Percentiles rank a stretch among this genome's conserved stretches.
Evolutionary conservation across 495 filamentous ascomycete species (phyloP).

Genomic region (Penicillium cosmopolitanum): DNA sequence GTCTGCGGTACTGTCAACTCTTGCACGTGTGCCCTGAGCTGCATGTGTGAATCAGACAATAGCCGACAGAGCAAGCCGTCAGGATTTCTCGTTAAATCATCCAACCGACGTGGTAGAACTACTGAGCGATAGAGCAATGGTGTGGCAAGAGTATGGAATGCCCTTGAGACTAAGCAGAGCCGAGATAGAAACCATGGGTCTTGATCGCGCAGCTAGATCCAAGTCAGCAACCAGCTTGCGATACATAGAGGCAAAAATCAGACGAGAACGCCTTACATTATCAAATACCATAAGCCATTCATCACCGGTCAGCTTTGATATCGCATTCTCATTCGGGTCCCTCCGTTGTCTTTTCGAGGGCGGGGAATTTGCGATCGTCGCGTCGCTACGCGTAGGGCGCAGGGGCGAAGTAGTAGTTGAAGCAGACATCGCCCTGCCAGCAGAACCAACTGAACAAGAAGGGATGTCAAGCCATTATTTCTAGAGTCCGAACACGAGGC

Average conservation of each 20-base stretch:
- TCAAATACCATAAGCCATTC: neutral
- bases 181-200: neutral
- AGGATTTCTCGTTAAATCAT: neutral
- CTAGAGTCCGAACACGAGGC: no score
- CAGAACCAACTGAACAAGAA: neutral
- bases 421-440: neutral
- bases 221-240: neutral
- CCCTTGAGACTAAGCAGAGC: slow-evolving; percentile 1
- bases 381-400: neutral
- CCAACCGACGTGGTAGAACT: neutral
- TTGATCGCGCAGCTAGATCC: slow-evolving; percentile 3
- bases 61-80: neutral
- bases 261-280: neutral
- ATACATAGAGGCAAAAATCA: neutral
- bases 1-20: slow-evolving; percentile 1
- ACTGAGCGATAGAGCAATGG: slow-evolving; percentile 3
- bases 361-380: neutral
- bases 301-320: neutral
- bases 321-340: neutral
- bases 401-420: neutral
- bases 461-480: neutral
- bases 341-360: neutral
- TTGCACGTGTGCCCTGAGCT: neutral
- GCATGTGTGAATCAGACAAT: neutral
- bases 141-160: neutral